A percentile compares a stretch with the other conserved stretches of the same genome.
These are phyloP conservation scores for Garcia nutans DNA, from an alignment of 345 rosid species.

Conservation along the genomic window DNA sequence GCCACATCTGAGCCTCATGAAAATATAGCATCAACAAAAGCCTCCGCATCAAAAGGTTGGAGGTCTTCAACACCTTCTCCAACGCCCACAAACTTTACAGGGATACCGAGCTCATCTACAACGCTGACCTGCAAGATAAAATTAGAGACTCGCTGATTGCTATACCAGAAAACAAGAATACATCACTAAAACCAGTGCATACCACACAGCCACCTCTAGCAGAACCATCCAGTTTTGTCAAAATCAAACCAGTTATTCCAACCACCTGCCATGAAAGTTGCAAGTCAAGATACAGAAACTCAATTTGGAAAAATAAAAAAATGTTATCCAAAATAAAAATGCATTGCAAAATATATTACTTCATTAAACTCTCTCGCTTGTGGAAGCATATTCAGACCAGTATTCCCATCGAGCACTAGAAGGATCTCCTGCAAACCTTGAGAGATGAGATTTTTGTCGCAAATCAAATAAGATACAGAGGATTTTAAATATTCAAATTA, in stretches of 20 bases:
- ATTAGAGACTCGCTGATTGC: slow-evolving; percentile 3
- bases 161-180: slow-evolving; percentile 1
- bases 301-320: not conserved
- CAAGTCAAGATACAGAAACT: not conserved
- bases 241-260: slow-evolving; percentile 83
- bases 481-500: not conserved
- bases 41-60: slow-evolving; percentile 89
- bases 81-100: slow-evolving; percentile 91
- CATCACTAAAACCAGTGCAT: slow-evolving; percentile 13
- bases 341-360: slow-evolving; percentile 37
- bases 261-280: slow-evolving; percentile 51
- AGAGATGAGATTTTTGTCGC: not conserved
- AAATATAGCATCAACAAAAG: slow-evolving; percentile 81
- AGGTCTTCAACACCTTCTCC: slow-evolving; percentile 93
- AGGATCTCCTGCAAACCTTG: slow-evolving; percentile 69
- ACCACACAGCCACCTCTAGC: slow-evolving; percentile 99
- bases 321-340: not conserved
- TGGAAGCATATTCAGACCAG: slow-evolving; percentile 98
- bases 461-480: slow-evolving; percentile 3
- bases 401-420: slow-evolving; percentile 92
- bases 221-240: slow-evolving; percentile 95
- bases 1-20: slow-evolving; percentile 39
- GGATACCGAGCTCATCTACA: slow-evolving; percentile 91
- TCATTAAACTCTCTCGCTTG: slow-evolving; percentile 99
- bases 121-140: slow-evolving; percentile 71